A percentile compares a stretch with the other conserved stretches of the same genome.
These are phyloP conservation scores for Lablab purpureus DNA, from an alignment of 306 rosid species.

Conservation along the genomic window DNA sequence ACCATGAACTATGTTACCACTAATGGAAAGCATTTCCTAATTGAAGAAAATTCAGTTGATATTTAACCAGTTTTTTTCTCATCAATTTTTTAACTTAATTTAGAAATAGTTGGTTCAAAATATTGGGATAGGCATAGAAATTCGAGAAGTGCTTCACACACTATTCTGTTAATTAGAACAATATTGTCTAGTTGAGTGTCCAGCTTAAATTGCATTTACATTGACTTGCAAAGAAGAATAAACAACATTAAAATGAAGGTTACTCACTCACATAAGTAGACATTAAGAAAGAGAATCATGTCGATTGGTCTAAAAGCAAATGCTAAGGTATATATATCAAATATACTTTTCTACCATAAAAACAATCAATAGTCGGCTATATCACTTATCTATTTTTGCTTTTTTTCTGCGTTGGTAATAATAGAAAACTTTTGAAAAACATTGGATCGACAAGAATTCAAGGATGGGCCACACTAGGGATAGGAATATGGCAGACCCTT, in stretches of 20 bases:
- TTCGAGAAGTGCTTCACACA: background rate
- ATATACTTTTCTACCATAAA: slow-evolving; percentile 11
- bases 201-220: slow-evolving; percentile 3
- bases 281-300: background rate
- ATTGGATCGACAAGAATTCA: slow-evolving; percentile 72
- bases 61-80: background rate
- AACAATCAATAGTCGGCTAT: slow-evolving; percentile 34
- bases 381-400: slow-evolving; percentile 17
- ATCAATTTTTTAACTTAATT: background rate
- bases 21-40: slow-evolving; percentile 26
- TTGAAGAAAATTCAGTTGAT: slow-evolving; percentile 30
- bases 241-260: slow-evolving; percentile 6
- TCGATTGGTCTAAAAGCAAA: slow-evolving; percentile 30
- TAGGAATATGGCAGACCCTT: slow-evolving; percentile 60
- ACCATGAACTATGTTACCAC: slow-evolving; percentile 31
- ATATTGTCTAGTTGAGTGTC: background rate
- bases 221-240: background rate
- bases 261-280: background rate
- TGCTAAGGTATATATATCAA: background rate
- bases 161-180: background rate
- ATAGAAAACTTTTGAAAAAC: slow-evolving; percentile 49
- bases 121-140: slow-evolving; percentile 6
- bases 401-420: slow-evolving; percentile 11
- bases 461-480: slow-evolving; percentile 65
- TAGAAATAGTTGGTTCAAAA: slow-evolving; percentile 4